phyloP scores from a whole-genome alignment of 2,329 filamentous ascomycete genomes.

The Scleromitrula shiraiana region DNA sequence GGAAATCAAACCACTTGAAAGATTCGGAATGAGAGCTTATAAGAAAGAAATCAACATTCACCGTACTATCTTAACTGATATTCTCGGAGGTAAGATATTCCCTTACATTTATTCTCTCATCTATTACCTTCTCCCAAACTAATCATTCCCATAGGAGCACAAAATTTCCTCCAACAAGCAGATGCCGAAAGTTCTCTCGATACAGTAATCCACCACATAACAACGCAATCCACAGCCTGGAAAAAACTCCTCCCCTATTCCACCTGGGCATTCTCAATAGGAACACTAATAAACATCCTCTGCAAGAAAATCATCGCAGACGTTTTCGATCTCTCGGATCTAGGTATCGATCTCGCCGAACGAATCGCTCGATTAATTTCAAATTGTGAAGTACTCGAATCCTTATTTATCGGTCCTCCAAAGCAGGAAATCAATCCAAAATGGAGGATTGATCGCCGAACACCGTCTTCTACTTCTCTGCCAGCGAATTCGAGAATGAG shows the following conservation, averaged over 20 bases:
- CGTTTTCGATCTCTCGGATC: conserved; percentile 52
- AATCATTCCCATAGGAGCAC: conserved; percentile 35
- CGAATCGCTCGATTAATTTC: conserved; percentile 51
- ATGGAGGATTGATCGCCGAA: no score
- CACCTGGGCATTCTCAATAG: conserved; percentile 55
- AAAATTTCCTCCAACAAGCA: conserved; percentile 50
- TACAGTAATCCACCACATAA: conserved; percentile 44
- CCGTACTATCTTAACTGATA: conserved; percentile 52
- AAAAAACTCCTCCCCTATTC: conserved; percentile 49
- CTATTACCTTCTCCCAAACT: no score
- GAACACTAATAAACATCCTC: conserved; percentile 50
- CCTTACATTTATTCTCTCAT: no score
- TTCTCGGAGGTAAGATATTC: conserved; percentile 51
- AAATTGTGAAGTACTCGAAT: conserved; percentile 49
- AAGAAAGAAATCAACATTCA: conserved; percentile 52
- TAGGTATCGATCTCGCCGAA: conserved; percentile 57
- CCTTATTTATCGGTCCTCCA: no score
- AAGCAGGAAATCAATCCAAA: no score
- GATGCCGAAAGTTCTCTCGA: conserved; percentile 46
- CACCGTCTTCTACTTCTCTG: no score
- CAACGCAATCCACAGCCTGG: conserved; percentile 48
- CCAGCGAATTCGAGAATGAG: no score
- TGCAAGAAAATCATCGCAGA: conserved; percentile 54
- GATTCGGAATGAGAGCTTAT: conserved; percentile 55
- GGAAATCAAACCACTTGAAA: conserved; percentile 50